phyloP scores from a whole-genome alignment of 306 rosid species.

The Fagus sylvatica region DNA sequence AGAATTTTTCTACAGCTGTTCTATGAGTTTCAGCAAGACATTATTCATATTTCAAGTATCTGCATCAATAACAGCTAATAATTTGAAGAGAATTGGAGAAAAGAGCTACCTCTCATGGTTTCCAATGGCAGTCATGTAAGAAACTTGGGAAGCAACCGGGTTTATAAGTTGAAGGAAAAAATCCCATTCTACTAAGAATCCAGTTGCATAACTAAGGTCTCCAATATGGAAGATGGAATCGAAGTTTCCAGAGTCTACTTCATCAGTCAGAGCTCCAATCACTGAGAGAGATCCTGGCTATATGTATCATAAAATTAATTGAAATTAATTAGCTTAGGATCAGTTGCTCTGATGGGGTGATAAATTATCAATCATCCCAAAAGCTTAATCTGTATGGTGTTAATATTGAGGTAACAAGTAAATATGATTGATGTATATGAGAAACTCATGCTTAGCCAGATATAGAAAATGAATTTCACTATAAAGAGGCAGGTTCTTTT shows the following conservation, averaged over 20 bases:
- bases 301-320: not conserved
- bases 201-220: conserved; percentile 89
- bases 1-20: too few species aligned
- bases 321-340: too few species aligned
- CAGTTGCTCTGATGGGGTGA: too few species aligned
- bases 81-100: not conserved
- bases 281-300: conserved; percentile 91
- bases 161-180: conserved; percentile 64
- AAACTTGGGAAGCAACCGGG: conserved; percentile 64
- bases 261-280: conserved; percentile 45
- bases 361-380: too few species aligned
- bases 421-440: not conserved
- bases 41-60: too few species aligned
- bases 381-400: too few species aligned
- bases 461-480: too few species aligned
- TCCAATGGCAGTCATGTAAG: conserved; percentile 90
- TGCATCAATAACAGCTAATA: not conserved
- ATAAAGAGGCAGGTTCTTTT: too few species aligned
- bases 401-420: not conserved
- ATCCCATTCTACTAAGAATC: conserved; percentile 90
- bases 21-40: too few species aligned
- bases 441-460: not conserved
- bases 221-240: conserved; percentile 82
- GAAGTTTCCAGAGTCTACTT: conserved; percentile 45
- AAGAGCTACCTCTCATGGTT: conserved; percentile 78